These are phyloP conservation scores for Crepidotus variabilis DNA, from an alignment of 768 basidiomycete genomes.

Conservation along the genomic window DNA sequence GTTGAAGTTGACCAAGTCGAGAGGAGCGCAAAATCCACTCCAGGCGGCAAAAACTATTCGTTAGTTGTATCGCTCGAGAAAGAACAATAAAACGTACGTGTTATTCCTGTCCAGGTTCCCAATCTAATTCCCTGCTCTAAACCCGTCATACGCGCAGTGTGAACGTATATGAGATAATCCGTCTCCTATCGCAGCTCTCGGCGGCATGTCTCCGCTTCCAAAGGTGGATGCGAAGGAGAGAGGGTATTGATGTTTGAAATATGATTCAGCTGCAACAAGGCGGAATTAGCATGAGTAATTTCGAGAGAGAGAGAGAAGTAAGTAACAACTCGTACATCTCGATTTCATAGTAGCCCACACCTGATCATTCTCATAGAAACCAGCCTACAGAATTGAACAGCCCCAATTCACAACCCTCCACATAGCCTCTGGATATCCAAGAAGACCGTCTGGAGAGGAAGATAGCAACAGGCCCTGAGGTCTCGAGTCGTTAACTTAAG, in stretches of 20 bases:
- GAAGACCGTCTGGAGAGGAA: conserved; percentile 81
- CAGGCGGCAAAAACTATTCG: conserved; percentile 15
- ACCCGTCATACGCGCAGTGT: conserved; percentile 24
- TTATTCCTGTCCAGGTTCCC: conserved; percentile 71
- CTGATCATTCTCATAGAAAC: conserved; percentile 36
- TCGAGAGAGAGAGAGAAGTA: too few species aligned
- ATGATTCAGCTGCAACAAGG: conserved; percentile 58
- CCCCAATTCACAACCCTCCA: conserved; percentile 84
- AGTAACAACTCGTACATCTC: conserved; percentile 90
- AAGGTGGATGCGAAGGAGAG: conserved; percentile 50
- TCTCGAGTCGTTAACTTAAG: too few species aligned
- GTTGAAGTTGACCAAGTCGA: too few species aligned
- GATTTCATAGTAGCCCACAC: conserved; percentile 95
- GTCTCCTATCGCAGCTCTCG: conserved; percentile 76
- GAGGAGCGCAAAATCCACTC: conserved; percentile 59
- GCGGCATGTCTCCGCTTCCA: conserved; percentile 22
- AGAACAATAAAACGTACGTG: conserved; percentile 42
- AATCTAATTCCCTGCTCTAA: too few species aligned
- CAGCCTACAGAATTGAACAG: conserved; percentile 73
- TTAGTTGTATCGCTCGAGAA: neutral
- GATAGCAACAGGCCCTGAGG: conserved; percentile 79
- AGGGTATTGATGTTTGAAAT: conserved; percentile 59
- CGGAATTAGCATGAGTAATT: too few species aligned
- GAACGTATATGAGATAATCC: conserved; percentile 66
- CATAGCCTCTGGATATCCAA: conserved; percentile 71